Conservation (phyloP, 345 rosid genomes). For the Eucalyptus guilfoylei region DNA sequence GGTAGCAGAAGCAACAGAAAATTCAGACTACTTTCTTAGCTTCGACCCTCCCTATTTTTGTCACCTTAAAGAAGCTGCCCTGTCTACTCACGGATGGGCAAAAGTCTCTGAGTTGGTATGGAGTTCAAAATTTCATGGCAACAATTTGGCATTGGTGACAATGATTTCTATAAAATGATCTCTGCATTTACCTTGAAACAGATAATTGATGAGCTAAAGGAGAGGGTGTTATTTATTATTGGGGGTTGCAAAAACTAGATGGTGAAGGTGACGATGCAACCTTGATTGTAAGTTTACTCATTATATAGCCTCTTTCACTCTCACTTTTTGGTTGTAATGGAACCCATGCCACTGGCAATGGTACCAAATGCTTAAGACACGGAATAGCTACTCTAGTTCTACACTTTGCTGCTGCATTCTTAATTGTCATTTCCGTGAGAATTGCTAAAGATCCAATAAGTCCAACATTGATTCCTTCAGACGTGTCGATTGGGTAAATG, state of each 20-base stretch:
- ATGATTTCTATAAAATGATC: not conserved
- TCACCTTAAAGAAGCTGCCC: slow-evolving; percentile 55
- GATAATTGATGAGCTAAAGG: slow-evolving; percentile 46
- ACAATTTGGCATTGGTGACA: not conserved
- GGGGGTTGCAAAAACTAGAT: slow-evolving; percentile 23
- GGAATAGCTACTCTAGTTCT: not conserved
- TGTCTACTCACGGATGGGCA: slow-evolving; percentile 52
- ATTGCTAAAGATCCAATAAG: no score
- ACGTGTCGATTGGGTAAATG: no score
- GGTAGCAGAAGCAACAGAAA: slow-evolving; percentile 86
- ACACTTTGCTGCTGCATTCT: not conserved
- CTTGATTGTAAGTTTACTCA: not conserved
- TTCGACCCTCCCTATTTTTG: slow-evolving; percentile 31
- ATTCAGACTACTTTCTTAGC: slow-evolving; percentile 44
- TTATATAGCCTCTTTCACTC: not conserved
- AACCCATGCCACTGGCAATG: not conserved
- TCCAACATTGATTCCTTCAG: no score
- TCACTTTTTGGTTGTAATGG: not conserved
- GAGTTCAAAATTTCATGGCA: not conserved
- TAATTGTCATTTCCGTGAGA: not conserved
- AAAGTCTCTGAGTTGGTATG: slow-evolving; percentile 43
- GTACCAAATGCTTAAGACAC: not conserved
- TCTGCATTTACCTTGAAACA: slow-evolving; percentile 6
- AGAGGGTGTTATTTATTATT: slow-evolving; percentile 36
- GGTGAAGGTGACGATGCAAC: not conserved